Percentiles rank a stretch among this genome's conserved stretches.
Evolutionary conservation across 2,329 filamentous ascomycete genomes (phyloP).

Genomic region (Aspergillus fumigatiaffinis): DNA sequence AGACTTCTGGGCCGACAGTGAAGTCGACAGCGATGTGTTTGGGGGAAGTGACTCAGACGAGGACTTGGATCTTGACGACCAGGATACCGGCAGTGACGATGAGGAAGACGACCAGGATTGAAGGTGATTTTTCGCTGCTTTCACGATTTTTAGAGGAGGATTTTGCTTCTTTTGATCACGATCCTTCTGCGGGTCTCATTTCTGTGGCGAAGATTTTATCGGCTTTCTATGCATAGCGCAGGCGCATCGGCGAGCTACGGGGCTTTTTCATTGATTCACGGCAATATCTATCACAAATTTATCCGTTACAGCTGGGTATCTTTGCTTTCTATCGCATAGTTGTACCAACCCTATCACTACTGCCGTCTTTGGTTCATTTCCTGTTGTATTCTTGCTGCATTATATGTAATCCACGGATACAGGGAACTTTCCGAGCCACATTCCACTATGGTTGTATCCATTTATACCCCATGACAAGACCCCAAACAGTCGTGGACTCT

Average conservation of each 20-base stretch:
- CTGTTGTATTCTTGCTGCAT: not conserved
- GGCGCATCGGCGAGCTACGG: not conserved
- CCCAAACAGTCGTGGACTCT: not conserved
- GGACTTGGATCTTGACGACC: conserved; percentile 43
- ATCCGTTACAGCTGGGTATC: not conserved
- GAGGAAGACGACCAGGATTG: conserved; percentile 29
- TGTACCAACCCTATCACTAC: not conserved
- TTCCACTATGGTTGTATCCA: not conserved
- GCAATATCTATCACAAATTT: not conserved
- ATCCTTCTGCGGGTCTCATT: not conserved
- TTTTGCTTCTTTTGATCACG: not conserved
- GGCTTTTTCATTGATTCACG: not conserved
- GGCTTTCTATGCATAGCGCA: not conserved
- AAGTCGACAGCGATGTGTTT: conserved; percentile 69
- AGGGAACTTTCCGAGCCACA: not conserved
- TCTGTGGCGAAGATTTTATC: not conserved
- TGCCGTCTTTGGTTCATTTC: not conserved
- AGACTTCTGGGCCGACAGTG: conserved; percentile 77
- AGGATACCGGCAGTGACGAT: conserved; percentile 55
- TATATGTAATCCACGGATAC: not conserved
- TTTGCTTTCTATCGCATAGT: not conserved
- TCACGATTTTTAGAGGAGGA: not conserved
- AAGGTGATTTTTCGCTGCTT: not conserved
- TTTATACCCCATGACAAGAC: not conserved
- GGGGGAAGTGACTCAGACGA: conserved; percentile 64